These are phyloP conservation scores for Pezicula neosporulosa DNA, from an alignment of 2,329 filamentous ascomycete species.

Conservation along the genomic window DNA sequence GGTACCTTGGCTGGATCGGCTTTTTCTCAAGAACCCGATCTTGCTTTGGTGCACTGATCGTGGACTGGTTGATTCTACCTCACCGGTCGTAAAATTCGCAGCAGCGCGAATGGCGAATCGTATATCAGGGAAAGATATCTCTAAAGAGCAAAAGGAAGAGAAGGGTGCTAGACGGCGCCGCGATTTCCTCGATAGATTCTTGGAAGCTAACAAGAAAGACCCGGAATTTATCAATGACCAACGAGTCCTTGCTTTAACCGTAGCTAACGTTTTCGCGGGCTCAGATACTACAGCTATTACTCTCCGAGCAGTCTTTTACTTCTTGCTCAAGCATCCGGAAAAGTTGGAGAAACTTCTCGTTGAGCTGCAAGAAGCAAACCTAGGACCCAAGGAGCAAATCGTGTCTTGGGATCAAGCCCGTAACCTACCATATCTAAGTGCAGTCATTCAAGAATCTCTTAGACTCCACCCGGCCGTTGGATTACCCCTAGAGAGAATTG, in stretches of 20 bases:
- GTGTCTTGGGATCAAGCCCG: slow-evolving; percentile 11
- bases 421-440: slow-evolving; percentile 14
- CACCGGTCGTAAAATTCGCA: neutral
- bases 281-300: slow-evolving; percentile 32
- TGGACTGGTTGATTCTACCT: neutral
- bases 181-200: slow-evolving; percentile 26
- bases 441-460: slow-evolving; percentile 39
- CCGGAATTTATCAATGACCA: slow-evolving; percentile 6
- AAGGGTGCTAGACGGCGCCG: neutral
- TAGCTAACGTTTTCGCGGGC: slow-evolving; percentile 22
- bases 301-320: slow-evolving; percentile 32
- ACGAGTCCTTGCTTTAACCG: slow-evolving; percentile 2
- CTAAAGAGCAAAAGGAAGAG: neutral
- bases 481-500: slow-evolving; percentile 35
- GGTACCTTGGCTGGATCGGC: neutral
- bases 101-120: neutral
- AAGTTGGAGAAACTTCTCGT: slow-evolving; percentile 18
- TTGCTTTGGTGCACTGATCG: neutral
- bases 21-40: neutral
- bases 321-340: slow-evolving; percentile 30
- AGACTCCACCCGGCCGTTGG: slow-evolving; percentile 36
- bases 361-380: slow-evolving; percentile 33
- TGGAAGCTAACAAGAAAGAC: slow-evolving; percentile 12
- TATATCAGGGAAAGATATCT: neutral
- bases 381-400: slow-evolving; percentile 13